Evolutionary conservation across 2,329 filamentous ascomycete species (phyloP).

Genomic region (Calonectria leucothoes): DNA sequence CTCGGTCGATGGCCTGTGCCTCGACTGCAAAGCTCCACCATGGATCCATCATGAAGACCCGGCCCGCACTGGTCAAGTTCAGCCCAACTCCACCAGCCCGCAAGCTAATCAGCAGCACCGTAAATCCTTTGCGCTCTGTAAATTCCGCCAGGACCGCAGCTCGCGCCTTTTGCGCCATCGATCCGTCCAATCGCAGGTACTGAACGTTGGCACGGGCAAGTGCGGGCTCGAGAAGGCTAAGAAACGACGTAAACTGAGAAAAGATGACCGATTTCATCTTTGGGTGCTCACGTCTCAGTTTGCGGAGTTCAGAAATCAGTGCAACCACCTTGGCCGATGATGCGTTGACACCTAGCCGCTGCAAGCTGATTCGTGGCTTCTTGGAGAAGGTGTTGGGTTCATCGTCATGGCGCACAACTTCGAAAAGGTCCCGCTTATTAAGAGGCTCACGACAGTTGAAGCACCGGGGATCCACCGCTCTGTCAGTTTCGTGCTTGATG

Average conservation of each 20-base stretch:
- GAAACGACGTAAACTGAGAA: conserved; percentile 96
- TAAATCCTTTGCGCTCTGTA: conserved; percentile 67
- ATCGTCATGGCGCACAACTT: conserved; percentile 85
- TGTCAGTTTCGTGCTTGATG: conserved; percentile 86
- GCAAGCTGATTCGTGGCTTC: conserved; percentile 67
- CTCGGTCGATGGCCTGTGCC: conserved; percentile 95
- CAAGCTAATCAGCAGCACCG: conserved; percentile 84
- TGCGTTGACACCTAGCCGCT: conserved; percentile 69
- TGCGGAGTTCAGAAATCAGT: conserved; percentile 79
- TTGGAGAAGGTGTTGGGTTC: conserved; percentile 58
- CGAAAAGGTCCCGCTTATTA: conserved; percentile 87
- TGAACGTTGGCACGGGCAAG: conserved; percentile 78
- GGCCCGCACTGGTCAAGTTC: conserved; percentile 88
- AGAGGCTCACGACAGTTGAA: conserved; percentile 91
- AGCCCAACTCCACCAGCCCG: conserved; percentile 93
- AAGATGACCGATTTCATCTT: conserved; percentile 91
- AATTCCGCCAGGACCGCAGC: conserved; percentile 84
- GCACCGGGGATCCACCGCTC: conserved; percentile 81
- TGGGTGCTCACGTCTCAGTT: conserved; percentile 73
- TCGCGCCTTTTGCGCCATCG: conserved; percentile 87
- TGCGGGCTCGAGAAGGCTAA: conserved; percentile 89
- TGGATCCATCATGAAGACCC: conserved; percentile 99
- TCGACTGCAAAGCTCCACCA: conserved; percentile 99
- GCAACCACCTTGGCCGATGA: conserved; percentile 92
- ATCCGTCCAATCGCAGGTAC: conserved; percentile 90